Base-by-base conservation (phyloP, 345 rosid genomes). In the Kernera saxatilis region DNA sequence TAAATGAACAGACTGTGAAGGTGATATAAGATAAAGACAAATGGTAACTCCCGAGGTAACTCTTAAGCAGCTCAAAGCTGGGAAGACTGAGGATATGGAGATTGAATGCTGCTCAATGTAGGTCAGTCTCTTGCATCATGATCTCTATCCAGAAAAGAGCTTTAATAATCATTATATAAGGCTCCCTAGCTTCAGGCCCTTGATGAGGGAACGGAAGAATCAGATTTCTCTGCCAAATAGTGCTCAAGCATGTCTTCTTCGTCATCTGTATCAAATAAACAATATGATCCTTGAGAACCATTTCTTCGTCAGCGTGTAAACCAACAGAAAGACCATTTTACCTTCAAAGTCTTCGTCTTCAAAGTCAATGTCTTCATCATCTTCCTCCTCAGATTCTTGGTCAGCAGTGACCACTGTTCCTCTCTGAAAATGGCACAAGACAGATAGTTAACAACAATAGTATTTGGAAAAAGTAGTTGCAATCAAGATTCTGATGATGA, bases 271-370 rank as follows among this genome's bases (percentile, higher is more conserved):
- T 45, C 40, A 5, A 46, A 15, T 9, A 58, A 43, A 44, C 22
- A 43, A 65, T n/a, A 17, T 10, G 6, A 48, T 13, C 23, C 33
- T 55, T 65, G 29, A 75, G 59, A 69, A 54, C 15, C 43, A 50
- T 10, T 44, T 19, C 23, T 49, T 64, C n/a, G 2, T 18, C 14
- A 0, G 3, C 12, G 4, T 46, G 25, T 29, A 40, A 76, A 40
- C 46, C 44, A 48, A 61, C 25, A 17, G 37, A 15, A 56, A 30
- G 61, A 44, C 18, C 17, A 50, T 49, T 15, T 76, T 61, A 91
- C 98, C 97, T 91, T 91, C 97, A 66, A 94, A 89, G 78, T 91
- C 98, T 30, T 89, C 97, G 46, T 91, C 98, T 57, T 87, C 96
- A 72, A 91, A 85, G 58, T 94, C 92, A 12, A 94, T 78, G 45